Base-by-base conservation (phyloP, 495 filamentous ascomycete species). In the Filosporella fistucella region DNA sequence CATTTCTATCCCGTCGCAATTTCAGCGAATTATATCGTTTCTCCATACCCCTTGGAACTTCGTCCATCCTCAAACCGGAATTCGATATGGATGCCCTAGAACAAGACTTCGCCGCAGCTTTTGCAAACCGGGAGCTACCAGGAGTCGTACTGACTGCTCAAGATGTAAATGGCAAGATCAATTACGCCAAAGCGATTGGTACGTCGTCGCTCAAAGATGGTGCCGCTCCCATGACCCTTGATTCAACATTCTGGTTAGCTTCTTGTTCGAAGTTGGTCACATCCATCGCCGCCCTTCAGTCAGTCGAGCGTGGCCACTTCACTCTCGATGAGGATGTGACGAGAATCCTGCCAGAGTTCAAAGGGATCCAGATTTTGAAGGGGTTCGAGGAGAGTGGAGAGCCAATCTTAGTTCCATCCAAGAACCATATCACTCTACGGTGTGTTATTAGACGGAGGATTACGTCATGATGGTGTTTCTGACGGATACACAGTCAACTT, bases 251-350 rank as follows among this genome's bases (percentile, higher is more conserved):
- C 50, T 81, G 69, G 72, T 71, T 82, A 10, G 76, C 76, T 26
- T 77, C 72, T 11, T 81, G 74, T 55, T 80, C 80, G 0, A 82
- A 81, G 48, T 55, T 81, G 50, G 53, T 80, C 3, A 61, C 62
- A 0, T 68, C 67, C 0, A 65, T 85, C 41, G 76, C 78, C 0
- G 74, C 64, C 45, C 78, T 84, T 76, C 80, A 85, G 52, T 67
- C 77, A 1, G 73, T 81, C 12, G 80, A 84, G 50, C 63, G 75
- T 41, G 78, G 77, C 0, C 56, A 51, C 29, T 48, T 85, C 5
- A 52, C 44, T 0, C 60, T 60, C 3, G 57, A 60, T 47, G 43
- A 52, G 1, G 54, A 57, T 32, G 28, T 60, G 12, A 43, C 47
- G 2, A 21, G 0, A 2, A 33, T 61, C 17, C 35, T 66, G 18